Percentiles rank a stretch among this genome's conserved stretches.
Conservation (phyloP, 1,284 basidiomycete species). For the Cystobasidium pallidum region DNA sequence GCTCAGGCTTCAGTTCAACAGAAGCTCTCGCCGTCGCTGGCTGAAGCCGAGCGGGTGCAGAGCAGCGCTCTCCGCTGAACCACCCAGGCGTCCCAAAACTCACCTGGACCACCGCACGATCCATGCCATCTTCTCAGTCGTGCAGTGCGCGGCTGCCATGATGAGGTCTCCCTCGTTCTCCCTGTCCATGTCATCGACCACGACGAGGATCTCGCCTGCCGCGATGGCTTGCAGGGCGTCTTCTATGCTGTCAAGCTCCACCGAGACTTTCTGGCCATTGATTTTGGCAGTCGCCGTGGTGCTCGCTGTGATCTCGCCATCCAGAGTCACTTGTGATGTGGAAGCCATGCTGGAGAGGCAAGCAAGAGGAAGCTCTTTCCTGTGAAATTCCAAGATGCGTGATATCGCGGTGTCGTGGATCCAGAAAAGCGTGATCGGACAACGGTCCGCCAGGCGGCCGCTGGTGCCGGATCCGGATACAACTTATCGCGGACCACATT, state of each 20-base stretch:
- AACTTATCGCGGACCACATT: conserved; percentile 6
- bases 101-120: conserved; percentile 95
- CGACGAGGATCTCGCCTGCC: conserved; percentile 85
- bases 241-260: conserved; percentile 70
- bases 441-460: conserved; percentile 11
- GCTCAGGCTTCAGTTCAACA: background rate
- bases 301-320: conserved; percentile 4
- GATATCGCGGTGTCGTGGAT: background rate
- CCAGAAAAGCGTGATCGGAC: background rate
- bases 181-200: conserved; percentile 90
- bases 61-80: background rate
- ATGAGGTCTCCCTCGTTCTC: conserved; percentile 96
- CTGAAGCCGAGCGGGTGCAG: background rate
- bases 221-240: conserved; percentile 77
- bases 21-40: background rate
- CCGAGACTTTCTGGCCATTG: conserved; percentile 36
- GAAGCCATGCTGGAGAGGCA: background rate
- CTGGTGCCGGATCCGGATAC: conserved; percentile 3
- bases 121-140: conserved; percentile 98
- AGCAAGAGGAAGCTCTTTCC: background rate
- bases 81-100: conserved; percentile 53
- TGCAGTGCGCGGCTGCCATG: conserved; percentile 76
- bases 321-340: conserved; percentile 23
- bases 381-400: background rate
- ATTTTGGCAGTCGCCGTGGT: conserved; percentile 26